Conservation (phyloP, 208 protist species). For the Sergeia podlipaevii region DNA sequence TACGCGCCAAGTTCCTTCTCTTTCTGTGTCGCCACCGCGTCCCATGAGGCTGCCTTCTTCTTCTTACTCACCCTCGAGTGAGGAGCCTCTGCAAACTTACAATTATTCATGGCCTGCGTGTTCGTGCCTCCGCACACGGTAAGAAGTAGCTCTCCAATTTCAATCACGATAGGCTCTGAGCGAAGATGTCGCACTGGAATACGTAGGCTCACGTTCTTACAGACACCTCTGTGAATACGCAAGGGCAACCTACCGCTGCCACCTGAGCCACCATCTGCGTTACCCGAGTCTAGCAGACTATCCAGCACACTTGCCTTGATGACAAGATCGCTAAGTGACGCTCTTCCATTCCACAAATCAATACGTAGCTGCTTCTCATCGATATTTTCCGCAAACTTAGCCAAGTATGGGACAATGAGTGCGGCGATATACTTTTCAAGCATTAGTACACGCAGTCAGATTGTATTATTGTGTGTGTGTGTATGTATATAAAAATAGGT, state of each 20-base stretch:
- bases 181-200: conserved; percentile 78
- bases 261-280: neutral
- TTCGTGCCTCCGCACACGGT: conserved; percentile 26
- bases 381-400: conserved; percentile 82
- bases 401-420: conserved; percentile 83
- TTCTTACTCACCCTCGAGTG: neutral
- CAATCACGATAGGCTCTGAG: conserved; percentile 75
- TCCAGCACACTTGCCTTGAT: conserved; percentile 64
- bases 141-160: conserved; percentile 76
- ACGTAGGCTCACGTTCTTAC: conserved; percentile 65
- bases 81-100: neutral
- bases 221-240: conserved; percentile 68
- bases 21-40: conserved; percentile 39
- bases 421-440: conserved; percentile 79
- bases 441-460: conserved; percentile 29
- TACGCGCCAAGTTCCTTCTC: conserved; percentile 58
- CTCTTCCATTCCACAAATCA: conserved; percentile 83
- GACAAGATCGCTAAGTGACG: conserved; percentile 67
- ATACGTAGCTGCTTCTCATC: conserved; percentile 74
- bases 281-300: conserved; percentile 30
- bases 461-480: conserved; percentile 2
- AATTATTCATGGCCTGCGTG: conserved; percentile 11
- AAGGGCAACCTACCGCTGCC: conserved; percentile 16
- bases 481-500: neutral
- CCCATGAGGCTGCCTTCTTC: conserved; percentile 51